Evolutionary conservation across 108 stramenopile genomes (phyloP), one percentile per base, ranked within the genome.

Genomic region (Heterococcus sp.): DNA sequence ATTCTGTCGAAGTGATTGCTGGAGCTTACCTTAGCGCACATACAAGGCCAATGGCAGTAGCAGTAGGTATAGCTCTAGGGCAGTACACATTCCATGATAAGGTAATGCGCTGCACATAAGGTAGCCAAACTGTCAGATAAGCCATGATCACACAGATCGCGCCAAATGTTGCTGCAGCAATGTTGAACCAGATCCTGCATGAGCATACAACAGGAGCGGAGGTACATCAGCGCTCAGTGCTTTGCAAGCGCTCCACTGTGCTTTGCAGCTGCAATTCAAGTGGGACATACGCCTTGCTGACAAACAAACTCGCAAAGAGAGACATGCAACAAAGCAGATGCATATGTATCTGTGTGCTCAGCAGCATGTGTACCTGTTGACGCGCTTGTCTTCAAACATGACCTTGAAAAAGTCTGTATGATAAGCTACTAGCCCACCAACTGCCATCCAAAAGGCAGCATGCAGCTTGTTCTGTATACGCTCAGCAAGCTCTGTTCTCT

Each of bases 51-150:
- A 87, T 72, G 8, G 64, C 84, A 0, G 90, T 89, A 87, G 94
- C 90, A 66, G 79, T 85, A 0, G 95, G 94, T 38, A 96, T 85
- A 40, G 94, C 92, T n/a, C 92, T 75, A 28, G 95, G 95, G 87
- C 95, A 94, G 76, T 94, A 94, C 4, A 92, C 89, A 65, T 88
- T 85, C 94, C 94, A 95, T 36, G 88, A 87, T 5, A 75, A 11
- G 35, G 32, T 68, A 64, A 85, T 28, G 68, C 82, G 75, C 76
- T 75, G 32, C 3, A 85, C 75, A 26, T 76, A 33, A 32, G 84
- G 84, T 71, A 85, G 84, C 84, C 84, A 85, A 36, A 85, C 37
- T 38, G 84, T 85, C 74, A 85, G 33, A 70, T 85, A 85, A 32
- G 37, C 69, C 80, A 76, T 32, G 28, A 85, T 75, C 0, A 83